Evolutionary conservation across 108 stramenopile genomes (phyloP), one percentile per base, ranked within the genome.

Genomic region (Pseudonitzschia multiseries): DNA sequence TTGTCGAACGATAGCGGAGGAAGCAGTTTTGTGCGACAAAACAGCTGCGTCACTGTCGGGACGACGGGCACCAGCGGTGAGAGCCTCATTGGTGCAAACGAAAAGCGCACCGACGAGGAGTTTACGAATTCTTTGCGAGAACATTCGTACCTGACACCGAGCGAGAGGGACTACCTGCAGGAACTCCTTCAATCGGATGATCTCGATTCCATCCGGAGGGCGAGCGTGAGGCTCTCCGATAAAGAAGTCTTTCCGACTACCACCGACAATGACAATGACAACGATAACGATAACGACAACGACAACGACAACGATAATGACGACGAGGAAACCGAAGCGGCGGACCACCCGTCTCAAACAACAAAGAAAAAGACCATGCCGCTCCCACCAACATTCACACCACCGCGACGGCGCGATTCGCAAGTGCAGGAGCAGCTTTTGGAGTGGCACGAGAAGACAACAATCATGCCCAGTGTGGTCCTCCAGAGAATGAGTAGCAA

Each of bases 381-480:
- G 54, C 52, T 67, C 8, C 65, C 61, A 64, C 33, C 56, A 2
- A 26, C 52, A 27, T 22, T 27, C n/a, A 31, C 29, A 41, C 28
- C 60, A 31, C 50, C 42, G 29, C 53, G 66, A 31, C 57, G 62
- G 6, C 53, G 77, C 6, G 72, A 74, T 53, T 83, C 82, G 8
- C 27, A 72, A 64, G 60, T 83, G 14, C 82, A 83, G 50, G 73
- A 75, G 44, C 59, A 75, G 29, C 70, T 83, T n/a, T 79, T 75
- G 63, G 73, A 69, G 13, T 57, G 78, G 57, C 82, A 83, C 42
- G 73, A 83, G 57, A 67, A 59, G 41, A 60, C 59, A 29, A 57
- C 63, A 2, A 69, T 79, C 26, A 54, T 50, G 26, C 82, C 82
- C 32, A 78, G 74, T 56, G 52, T 50, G 29, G 36, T 79, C 1